Base-by-base conservation (phyloP, 768 basidiomycete genomes). In the Podaxis sp. region DNA sequence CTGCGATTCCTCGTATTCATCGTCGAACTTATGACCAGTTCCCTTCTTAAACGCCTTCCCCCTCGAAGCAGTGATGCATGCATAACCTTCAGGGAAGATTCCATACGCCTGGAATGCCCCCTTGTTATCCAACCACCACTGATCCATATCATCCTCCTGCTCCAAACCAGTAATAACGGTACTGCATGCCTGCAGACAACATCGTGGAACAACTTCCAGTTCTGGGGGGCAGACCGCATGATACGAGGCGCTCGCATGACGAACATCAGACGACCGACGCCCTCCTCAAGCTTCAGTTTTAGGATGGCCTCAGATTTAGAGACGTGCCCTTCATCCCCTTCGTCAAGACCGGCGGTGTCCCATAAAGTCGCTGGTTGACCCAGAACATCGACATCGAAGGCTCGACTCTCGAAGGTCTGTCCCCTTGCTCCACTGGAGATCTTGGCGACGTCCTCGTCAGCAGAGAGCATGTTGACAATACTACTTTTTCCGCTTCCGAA, bases 281-380 rank as follows among this genome's bases (percentile, higher is more conserved):
- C 67, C 9, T 50, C 28, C 50, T 69, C 57, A 14, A 79, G 67
- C 7, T 64, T 70, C 9, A 67, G 62, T n/a, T 68, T 52, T 2
- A 59, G 40, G 38, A 71, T 61, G 9, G 72, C 70, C 1, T 68
- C 40, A 3, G 60, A 38, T 3, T 65, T 63, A 2, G 62, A 50
- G 9, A 72, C 65, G 1, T 62, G 61, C 21, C 72, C 70, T 0
- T 9, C 32, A 0, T 66, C 59, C 5, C 67, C 75, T 59, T 79
- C 77, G 52, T 76, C 68, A 2, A 78, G 71, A 3, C 78, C 78
- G 13, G 73, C 68, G 0, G 77, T 79, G 51, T 79, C 77, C 68
- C 72, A 70, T 18, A 79, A 57, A 10, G 16, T 53, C 21, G 21
- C n/a, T 4, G 35, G 1, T n/a, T 21, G 35, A 10, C 51, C 35